phyloP scores from a whole-genome alignment of 192 early-diverging fungal species.

The Endogone sp. region DNA sequence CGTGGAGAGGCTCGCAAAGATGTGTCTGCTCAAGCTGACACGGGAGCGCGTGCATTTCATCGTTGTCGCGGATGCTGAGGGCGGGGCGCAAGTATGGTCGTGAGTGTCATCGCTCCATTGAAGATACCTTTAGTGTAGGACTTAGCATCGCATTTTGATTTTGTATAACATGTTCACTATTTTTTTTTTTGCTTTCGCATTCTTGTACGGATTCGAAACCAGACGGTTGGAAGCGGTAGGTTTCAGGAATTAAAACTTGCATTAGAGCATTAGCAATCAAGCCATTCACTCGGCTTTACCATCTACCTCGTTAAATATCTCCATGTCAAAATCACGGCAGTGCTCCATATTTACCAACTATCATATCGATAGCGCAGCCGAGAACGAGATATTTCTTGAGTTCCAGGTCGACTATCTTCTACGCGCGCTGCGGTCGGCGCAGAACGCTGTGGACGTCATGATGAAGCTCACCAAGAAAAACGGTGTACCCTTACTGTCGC shows the following conservation, averaged over 20 bases:
- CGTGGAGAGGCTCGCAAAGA: conserved; percentile 69
- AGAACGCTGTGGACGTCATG: conserved; percentile 43
- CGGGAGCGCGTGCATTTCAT: conserved; percentile 61
- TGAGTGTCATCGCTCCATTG: conserved; percentile 33
- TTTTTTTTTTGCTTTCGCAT: conserved; percentile 4
- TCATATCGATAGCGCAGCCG: conserved; percentile 53
- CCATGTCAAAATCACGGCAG: conserved; percentile 9
- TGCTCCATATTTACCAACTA: conserved; percentile 67
- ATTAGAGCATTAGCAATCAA: not conserved
- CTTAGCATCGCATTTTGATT: not conserved
- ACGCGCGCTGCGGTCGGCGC: conserved; percentile 58
- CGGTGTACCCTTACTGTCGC: not conserved
- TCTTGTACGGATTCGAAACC: not conserved
- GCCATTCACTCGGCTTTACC: not conserved
- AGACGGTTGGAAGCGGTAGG: not conserved
- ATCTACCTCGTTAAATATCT: not conserved
- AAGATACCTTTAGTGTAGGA: not conserved
- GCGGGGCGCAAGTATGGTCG: conserved; percentile 70
- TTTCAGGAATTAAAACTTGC: not conserved
- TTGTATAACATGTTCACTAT: not conserved
- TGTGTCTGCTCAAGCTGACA: conserved; percentile 63
- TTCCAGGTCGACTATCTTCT: conserved; percentile 61
- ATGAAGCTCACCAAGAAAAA: conserved; percentile 65
- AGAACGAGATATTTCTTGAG: conserved; percentile 73
- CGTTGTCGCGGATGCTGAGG: conserved; percentile 51